These are phyloP conservation scores for Calocera viscosa DNA, from an alignment of 768 basidiomycete species.

Conservation along the genomic window DNA sequence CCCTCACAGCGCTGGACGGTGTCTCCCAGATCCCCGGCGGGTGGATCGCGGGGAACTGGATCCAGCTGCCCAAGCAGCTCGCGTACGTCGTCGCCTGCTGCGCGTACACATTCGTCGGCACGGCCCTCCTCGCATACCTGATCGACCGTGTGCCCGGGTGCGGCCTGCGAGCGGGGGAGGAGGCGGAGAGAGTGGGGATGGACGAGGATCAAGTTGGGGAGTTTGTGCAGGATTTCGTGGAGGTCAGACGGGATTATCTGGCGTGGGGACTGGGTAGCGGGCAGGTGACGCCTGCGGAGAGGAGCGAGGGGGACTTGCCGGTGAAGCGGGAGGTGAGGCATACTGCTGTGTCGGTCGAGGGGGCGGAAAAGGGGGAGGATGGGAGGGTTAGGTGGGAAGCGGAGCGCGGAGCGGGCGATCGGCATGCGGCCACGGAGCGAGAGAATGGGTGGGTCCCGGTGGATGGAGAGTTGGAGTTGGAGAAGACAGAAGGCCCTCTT, in stretches of 20 bases:
- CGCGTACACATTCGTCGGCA: conserved; percentile 42
- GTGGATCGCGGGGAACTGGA: conserved; percentile 56
- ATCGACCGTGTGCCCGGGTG: conserved; percentile 49
- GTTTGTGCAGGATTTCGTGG: conserved; percentile 56
- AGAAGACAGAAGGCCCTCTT: no score
- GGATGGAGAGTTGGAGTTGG: no score
- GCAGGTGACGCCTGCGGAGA: neutral
- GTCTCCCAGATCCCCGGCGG: conserved; percentile 44
- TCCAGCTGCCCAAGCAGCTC: conserved; percentile 68
- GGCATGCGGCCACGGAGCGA: neutral
- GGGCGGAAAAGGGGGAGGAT: neutral
- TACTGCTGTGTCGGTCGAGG: neutral
- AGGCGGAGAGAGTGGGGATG: conserved; percentile 51
- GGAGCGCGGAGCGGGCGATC: neutral
- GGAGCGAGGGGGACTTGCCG: neutral
- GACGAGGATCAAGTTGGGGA: conserved; percentile 66
- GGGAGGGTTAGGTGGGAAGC: neutral
- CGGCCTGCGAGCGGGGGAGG: conserved; percentile 39
- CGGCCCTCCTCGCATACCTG: conserved; percentile 46
- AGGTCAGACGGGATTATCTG: conserved; percentile 52
- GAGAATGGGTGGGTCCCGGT: no score
- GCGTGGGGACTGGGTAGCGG: conserved; percentile 30
- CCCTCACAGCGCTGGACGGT: conserved; percentile 56
- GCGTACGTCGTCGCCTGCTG: conserved; percentile 47
- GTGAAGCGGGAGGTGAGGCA: neutral